Base-by-base conservation (phyloP, 225 moss, liverwort and hornwort species). In the Climacium dendroides region DNA sequence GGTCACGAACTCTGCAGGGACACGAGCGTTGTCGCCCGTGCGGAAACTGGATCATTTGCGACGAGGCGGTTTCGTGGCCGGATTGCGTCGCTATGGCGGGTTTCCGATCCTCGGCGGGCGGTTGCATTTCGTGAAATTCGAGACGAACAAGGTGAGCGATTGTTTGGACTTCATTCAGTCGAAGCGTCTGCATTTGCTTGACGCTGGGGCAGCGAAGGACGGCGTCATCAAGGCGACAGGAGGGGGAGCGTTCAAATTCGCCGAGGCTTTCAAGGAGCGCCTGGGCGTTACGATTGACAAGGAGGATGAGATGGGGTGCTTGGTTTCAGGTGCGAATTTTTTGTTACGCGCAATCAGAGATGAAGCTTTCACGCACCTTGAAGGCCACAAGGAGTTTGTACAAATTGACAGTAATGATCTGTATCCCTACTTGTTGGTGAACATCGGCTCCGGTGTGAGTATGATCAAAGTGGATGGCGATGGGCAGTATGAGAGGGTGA, bases 381-480 rank as follows among this genome's bases (percentile, higher is more conserved):
- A 99, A 62, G 99, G 99, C 15, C 87, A 96, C 59, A 99, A 99
- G 89, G 89, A 99, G 79, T 99, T 99, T 87, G 99, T 97, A 18
- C 96, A 97, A 69, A 94, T 99, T 45, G 91, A 95, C 60, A 92
- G 81, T 39, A 95, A 95, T 47, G 97, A 97, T 79, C 63, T 96
- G 53, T 99, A 93, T 87, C 99, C 99, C 15, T 99, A 97, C 86
- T 94, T 99, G 87, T 91, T 99, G 60, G 99, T 99, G 66, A 99
- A 99, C 78, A 99, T 99, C 67, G 99, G 99, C 85, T 99, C 99
- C 8, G 99, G 99, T 45, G 99, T 99, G 87, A 95, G 99, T 86
- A 93, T 99, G 94, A 96, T 99, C 94, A 99, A 99, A 94, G 99
- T 99, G 85, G 97, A 94, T 28, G 97, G 97, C 41, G 97, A 94